phyloP scores from a whole-genome alignment of 495 filamentous ascomycete species.

The Penicillium argentinense region DNA sequence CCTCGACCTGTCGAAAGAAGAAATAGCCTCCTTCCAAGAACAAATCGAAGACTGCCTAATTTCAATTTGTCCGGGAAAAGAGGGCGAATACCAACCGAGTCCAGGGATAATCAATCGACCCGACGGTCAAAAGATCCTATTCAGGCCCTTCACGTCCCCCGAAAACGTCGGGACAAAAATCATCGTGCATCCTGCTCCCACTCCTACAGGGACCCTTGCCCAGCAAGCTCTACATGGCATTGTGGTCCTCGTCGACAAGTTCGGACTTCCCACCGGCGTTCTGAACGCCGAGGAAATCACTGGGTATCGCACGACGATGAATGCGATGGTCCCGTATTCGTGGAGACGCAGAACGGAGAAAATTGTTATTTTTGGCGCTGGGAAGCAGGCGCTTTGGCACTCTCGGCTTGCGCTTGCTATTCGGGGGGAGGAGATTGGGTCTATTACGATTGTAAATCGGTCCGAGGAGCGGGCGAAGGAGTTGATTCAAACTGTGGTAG shows the following conservation, averaged over 20 bases:
- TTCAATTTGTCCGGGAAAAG: not conserved
- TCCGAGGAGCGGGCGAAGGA: not conserved
- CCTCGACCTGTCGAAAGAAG: not conserved
- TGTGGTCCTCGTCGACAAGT: not conserved
- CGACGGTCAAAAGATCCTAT: slow-evolving; percentile 17
- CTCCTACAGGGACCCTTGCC: not conserved
- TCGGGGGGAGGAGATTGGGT: not conserved
- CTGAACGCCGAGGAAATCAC: slow-evolving; percentile 7
- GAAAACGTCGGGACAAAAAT: slow-evolving; percentile 14
- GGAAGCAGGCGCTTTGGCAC: slow-evolving; percentile 7
- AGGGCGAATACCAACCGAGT: slow-evolving; percentile 13
- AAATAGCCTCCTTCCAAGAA: not conserved
- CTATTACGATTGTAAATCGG: slow-evolving; percentile 1
- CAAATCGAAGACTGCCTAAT: slow-evolving; percentile 7
- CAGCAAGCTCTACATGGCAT: slow-evolving; percentile 10
- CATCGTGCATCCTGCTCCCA: slow-evolving; percentile 8
- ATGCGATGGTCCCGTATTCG: slow-evolving; percentile 7
- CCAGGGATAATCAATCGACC: slow-evolving; percentile 12
- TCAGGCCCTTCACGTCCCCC: slow-evolving; percentile 20
- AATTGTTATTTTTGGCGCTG: slow-evolving; percentile 12
- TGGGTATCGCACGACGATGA: slow-evolving; percentile 12
- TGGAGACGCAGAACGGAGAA: slow-evolving; percentile 8
- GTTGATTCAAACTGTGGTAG: not conserved
- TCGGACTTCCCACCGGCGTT: slow-evolving; percentile 21
- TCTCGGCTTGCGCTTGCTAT: not conserved